Evolutionary conservation across 495 filamentous ascomycete species (phyloP), one percentile per base, ranked within the genome.

Genomic region (Xylaria grammica): DNA sequence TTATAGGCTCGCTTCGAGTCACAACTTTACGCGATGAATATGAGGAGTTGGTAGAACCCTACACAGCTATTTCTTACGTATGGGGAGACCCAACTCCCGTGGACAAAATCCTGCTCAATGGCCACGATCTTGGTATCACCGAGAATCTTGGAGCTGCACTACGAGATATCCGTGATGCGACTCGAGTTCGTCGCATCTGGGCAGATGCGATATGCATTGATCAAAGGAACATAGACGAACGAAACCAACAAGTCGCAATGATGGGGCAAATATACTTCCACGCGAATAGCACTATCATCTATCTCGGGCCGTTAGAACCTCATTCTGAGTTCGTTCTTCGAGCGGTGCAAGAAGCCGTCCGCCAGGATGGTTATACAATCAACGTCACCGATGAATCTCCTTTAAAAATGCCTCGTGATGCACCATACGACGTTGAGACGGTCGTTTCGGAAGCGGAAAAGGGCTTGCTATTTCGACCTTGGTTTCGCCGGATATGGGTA

Each of bases 51-150:
- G 65, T 73, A 7, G 67, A 72, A 9, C 62, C 50, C 6, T 74
- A 70, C 42, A 65, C 64, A 0, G 73, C 73, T 13, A 54, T 75
- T 2, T 75, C 73, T 4, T 75, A 75, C 46, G 69, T 74, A 24
- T 75, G 71, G 73, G 71, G 73, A 7, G 46, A 63, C 32, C 38
- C 32, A 6, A 26, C 62, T 20, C 38, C 32, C 0, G 36, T 42
- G 1, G 56, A 50, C 10, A 63, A 13, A 8, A 62, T 70, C 11
- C 22, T 38, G 29, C 24, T 70, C 4, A 32, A 64, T 9, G 53
- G 9, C 30, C 19, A 58, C 7, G 20, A 49, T 8, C 15, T 67
- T 34, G 48, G 34, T 0, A 67, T 70, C 40, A 63, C 62, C 10
- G 48, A 36, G 1, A 70, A 68, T 30, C 32, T 68, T 6, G 36